Percentiles rank a stretch among this genome's conserved stretches.
These are phyloP conservation scores for Dichotomopilus funicola DNA, from an alignment of 2,329 filamentous ascomycete genomes.

Conservation along the genomic window DNA sequence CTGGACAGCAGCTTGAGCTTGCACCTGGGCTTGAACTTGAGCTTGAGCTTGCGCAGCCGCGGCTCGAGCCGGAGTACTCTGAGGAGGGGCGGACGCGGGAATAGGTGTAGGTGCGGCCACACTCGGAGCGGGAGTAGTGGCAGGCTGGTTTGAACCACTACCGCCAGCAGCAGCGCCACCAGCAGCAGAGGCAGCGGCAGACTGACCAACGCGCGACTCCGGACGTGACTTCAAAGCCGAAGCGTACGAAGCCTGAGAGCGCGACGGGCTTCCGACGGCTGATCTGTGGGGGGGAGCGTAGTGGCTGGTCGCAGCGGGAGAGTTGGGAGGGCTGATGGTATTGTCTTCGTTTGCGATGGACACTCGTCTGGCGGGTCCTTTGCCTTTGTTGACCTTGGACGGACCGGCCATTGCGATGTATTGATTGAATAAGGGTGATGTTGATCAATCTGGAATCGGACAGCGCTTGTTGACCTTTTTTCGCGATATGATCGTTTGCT, in stretches of 20 bases:
- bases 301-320: constrained; percentile 2
- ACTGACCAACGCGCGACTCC: background rate
- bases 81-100: too few species aligned
- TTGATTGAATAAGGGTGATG: too few species aligned
- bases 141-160: too few species aligned
- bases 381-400: background rate
- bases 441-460: too few species aligned
- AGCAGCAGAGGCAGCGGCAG: background rate
- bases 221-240: background rate
- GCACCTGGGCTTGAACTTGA: background rate
- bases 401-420: background rate
- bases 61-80: too few species aligned
- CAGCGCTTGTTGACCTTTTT: too few species aligned
- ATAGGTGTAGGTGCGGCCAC: too few species aligned
- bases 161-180: background rate
- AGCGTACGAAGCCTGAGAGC: background rate
- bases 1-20: constrained; percentile 7
- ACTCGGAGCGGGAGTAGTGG: too few species aligned
- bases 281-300: background rate
- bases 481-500: too few species aligned
- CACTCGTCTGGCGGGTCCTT: background rate
- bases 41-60: too few species aligned
- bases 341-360: background rate
- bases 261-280: constrained; percentile 1
- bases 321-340: background rate